Evolutionary conservation across 148 eudicot genomes (phyloP), one percentile per base, ranked within the genome.

Genomic region (Heliosperma pusillum): DNA sequence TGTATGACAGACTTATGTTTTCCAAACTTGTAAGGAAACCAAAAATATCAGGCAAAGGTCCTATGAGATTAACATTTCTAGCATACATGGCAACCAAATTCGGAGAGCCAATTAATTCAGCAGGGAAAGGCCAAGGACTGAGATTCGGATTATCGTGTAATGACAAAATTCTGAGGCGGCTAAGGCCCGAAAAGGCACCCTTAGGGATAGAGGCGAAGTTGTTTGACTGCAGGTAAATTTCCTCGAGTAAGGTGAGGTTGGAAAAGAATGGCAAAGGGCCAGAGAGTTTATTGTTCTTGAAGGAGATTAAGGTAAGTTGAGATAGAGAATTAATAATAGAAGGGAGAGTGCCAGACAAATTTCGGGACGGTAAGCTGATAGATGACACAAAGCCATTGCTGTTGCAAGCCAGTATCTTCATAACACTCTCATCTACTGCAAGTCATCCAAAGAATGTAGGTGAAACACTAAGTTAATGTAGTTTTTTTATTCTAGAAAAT

Each of bases 211-310:
- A 80, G 21, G 74, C 76, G 84, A 91, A 91, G 22, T 73, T 56
- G 74, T 91, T 91, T 27, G 29, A 19, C n/a, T 86, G 86, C 10
- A 89, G 85, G 40, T 57, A 74, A 5, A 83, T 70, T 22, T 80
- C 69, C 45, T 74, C 64, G 45, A 91, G 86, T 19, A 61, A 16
- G 8, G 83, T 2, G 44, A 85, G 83, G 77, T 84, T 77, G 63
- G 91, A 73, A 10, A 91, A 83, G 7, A 85, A 73, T 0, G 97
- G 97, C 15, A 91, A 5, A 5, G 86, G 64, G 5, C 93, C 97
- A 40, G 91, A 74, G 59, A 91, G 77, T 1, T 7, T 33, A 80
- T 91, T 91, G 6, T 67, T 53, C 45, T 88, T 86, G 24, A 89
- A 82, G 15, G 82, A 60, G 29, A 91, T 78, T 21, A 80, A 60